Conservation (phyloP, 805 yeast species). For the Candida patagonica region DNA sequence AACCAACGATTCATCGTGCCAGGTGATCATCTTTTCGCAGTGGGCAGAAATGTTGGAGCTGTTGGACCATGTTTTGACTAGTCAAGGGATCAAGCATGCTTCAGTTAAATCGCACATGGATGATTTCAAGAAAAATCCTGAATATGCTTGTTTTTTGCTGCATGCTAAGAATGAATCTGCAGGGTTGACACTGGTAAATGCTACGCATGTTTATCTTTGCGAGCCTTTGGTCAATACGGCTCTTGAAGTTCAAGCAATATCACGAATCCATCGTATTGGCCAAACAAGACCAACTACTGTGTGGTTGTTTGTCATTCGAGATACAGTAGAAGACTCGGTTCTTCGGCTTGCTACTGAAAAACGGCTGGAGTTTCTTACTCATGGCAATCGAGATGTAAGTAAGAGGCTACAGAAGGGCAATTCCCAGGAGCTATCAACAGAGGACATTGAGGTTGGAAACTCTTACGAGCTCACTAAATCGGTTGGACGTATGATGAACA, state of each 20-base stretch:
- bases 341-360: conserved; percentile 57
- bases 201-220: conserved; percentile 83
- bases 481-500: conserved; percentile 38
- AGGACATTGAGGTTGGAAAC: conserved; percentile 34
- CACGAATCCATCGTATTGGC: conserved; percentile 88
- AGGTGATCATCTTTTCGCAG: conserved; percentile 82
- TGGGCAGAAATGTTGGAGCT: conserved; percentile 69
- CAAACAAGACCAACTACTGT: conserved; percentile 74
- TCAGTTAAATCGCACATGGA: conserved; percentile 46
- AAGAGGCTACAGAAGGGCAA: background rate
- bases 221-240: conserved; percentile 89
- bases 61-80: conserved; percentile 54
- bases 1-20: conserved; percentile 49
- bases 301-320: conserved; percentile 82
- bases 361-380: conserved; percentile 31
- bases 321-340: conserved; percentile 85
- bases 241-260: conserved; percentile 83
- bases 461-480: conserved; percentile 47
- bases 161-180: conserved; percentile 82
- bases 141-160: conserved; percentile 73
- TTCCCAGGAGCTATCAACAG: background rate
- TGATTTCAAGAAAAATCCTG: conserved; percentile 48
- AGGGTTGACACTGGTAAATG: conserved; percentile 84
- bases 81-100: conserved; percentile 47
- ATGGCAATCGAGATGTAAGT: conserved; percentile 4